Evolutionary conservation across 805 yeast species (phyloP).

Genomic region (Schizosaccharomyces japonicus): DNA sequence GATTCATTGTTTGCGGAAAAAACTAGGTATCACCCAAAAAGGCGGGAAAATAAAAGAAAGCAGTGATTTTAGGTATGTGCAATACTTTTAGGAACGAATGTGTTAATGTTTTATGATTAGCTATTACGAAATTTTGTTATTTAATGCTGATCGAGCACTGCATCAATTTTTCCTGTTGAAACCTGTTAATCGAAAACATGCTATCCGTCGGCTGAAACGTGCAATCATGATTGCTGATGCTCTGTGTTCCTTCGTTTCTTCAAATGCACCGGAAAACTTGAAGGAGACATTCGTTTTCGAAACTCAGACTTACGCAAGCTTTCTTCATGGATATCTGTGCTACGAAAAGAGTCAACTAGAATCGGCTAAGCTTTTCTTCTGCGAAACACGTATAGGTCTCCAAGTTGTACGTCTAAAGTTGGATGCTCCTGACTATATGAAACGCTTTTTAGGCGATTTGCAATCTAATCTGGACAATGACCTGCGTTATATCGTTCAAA

Average conservation of each 20-base stretch:
- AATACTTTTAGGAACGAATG: not conserved
- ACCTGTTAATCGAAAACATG: not conserved
- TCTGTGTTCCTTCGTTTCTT: not conserved
- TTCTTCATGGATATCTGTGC: not conserved
- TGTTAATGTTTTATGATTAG: not conserved
- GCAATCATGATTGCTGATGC: not conserved
- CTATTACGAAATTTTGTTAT: not conserved
- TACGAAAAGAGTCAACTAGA: not conserved
- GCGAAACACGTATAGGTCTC: not conserved
- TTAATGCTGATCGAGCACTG: slow-evolving; percentile 1
- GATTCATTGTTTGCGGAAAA: not conserved
- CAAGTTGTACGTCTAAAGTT: not conserved
- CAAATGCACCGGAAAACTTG: not conserved
- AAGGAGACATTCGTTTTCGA: not conserved
- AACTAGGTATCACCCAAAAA: not conserved
- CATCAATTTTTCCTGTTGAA: not conserved
- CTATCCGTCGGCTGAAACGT: not conserved
- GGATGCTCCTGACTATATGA: not conserved
- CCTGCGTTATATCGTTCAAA: not conserved
- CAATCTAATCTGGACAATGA: not conserved
- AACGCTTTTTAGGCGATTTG: not conserved
- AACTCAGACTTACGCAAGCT: not conserved
- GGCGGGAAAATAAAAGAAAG: not conserved
- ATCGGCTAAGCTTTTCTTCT: not conserved
- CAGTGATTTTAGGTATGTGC: not conserved